These are phyloP conservation scores for Mrakia gelida DNA, from an alignment of 768 basidiomycete genomes.

Conservation along the genomic window DNA sequence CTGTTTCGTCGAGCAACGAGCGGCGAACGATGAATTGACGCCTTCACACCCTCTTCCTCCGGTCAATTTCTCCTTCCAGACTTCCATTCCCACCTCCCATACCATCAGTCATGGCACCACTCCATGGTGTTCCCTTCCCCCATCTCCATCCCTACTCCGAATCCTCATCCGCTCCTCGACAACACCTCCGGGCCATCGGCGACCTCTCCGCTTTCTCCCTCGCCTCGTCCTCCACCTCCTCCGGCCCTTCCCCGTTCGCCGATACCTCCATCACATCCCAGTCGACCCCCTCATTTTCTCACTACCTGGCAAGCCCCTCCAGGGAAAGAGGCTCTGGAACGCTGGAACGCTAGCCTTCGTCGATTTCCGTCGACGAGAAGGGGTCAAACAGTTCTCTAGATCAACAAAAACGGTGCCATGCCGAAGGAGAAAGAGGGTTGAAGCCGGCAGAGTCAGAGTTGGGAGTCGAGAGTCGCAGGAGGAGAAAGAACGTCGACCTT, in stretches of 20 bases:
- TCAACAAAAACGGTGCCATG: too few species aligned
- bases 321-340: too few species aligned
- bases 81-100: background rate
- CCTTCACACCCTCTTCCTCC: background rate
- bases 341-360: too few species aligned
- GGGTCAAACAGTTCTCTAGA: too few species aligned
- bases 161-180: background rate
- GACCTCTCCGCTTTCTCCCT: constrained; percentile 8
- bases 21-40: background rate
- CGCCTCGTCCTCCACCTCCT: background rate
- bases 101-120: background rate
- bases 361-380: too few species aligned
- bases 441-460: too few species aligned
- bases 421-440: too few species aligned
- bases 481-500: too few species aligned
- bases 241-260: background rate
- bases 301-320: background rate
- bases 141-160: background rate
- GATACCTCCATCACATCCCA: background rate
- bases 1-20: too few species aligned
- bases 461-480: too few species aligned
- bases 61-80: background rate
- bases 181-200: background rate
- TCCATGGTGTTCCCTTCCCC: background rate
- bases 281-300: constrained; percentile 3